Evolutionary conservation across 1,284 basidiomycete species (phyloP).

Genomic region (Boletus holoroseus): DNA sequence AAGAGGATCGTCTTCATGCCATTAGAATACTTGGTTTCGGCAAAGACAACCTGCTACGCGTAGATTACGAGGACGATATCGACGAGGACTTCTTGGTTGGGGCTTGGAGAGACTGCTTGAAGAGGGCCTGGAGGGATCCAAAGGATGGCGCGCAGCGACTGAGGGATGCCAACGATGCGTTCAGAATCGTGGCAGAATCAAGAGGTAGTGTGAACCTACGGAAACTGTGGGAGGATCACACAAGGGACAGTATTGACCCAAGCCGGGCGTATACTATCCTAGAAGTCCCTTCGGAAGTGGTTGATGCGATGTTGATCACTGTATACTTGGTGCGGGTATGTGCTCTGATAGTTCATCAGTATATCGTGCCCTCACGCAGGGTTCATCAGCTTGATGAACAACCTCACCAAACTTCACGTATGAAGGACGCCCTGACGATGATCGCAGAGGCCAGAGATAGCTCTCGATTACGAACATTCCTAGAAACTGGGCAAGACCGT

Average conservation of each 20-base stretch:
- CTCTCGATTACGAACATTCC: slow-evolving; percentile 59
- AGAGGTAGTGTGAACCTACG: slow-evolving; percentile 48
- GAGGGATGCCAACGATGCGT: slow-evolving; percentile 54
- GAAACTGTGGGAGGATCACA: slow-evolving; percentile 49
- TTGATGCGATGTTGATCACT: slow-evolving; percentile 72
- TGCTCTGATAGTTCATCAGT: slow-evolving; percentile 13
- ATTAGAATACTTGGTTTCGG: slow-evolving; percentile 60
- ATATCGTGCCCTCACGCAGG: slow-evolving; percentile 7
- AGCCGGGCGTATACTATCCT: slow-evolving; percentile 70
- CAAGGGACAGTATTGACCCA: slow-evolving; percentile 59
- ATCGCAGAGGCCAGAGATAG: slow-evolving; percentile 73
- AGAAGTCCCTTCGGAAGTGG: slow-evolving; percentile 63
- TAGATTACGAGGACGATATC: slow-evolving; percentile 63
- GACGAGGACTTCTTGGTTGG: slow-evolving; percentile 62
- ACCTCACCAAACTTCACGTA: slow-evolving; percentile 54
- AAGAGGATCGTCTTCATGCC: slow-evolving; percentile 47
- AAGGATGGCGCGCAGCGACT: slow-evolving; percentile 41
- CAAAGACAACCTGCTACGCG: slow-evolving; percentile 46
- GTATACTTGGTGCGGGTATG: slow-evolving; percentile 71
- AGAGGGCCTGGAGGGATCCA: slow-evolving; percentile 55
- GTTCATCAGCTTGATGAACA: slow-evolving; percentile 60
- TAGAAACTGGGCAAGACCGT: slow-evolving; percentile 69
- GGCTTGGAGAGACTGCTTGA: slow-evolving; percentile 62
- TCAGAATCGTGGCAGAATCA: slow-evolving; percentile 59
- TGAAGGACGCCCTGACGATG: slow-evolving; percentile 61